Conservation (phyloP, 1,139 yeast genomes). For the Taiozyma sp. region DNA sequence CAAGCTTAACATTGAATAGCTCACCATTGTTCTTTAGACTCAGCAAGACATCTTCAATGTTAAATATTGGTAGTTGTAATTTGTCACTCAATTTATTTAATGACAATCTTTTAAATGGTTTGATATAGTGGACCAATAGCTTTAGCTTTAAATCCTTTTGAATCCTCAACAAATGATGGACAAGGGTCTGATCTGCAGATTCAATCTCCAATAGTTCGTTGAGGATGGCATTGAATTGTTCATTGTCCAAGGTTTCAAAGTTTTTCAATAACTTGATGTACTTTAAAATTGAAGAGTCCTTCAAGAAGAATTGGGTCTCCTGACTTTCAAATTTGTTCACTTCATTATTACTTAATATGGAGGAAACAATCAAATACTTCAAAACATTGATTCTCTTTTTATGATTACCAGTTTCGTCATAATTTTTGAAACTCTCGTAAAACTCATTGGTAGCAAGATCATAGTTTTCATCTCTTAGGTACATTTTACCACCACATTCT, state of each 20-base stretch:
- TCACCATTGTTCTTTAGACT: conserved; percentile 43
- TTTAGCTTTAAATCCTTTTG: conserved; percentile 29
- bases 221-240: conserved; percentile 29
- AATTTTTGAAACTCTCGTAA: conserved; percentile 70
- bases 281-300: conserved; percentile 32
- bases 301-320: conserved; percentile 39
- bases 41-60: conserved; percentile 37
- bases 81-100: conserved; percentile 27
- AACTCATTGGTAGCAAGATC: conserved; percentile 60
- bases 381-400: conserved; percentile 46
- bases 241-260: conserved; percentile 32
- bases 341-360: conserved; percentile 56
- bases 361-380: conserved; percentile 59
- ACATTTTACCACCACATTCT: conserved; percentile 73
- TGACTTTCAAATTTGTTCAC: conserved; percentile 35
- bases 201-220: conserved; percentile 22
- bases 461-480: conserved; percentile 57
- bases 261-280: conserved; percentile 34
- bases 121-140: conserved; percentile 31
- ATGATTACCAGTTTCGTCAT: conserved; percentile 73
- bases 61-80: conserved; percentile 22
- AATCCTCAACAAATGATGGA: conserved; percentile 29
- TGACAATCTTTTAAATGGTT: conserved; percentile 34
- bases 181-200: conserved; percentile 24
- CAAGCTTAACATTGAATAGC: conserved; percentile 39